Evolutionary conservation across 805 yeast species (phyloP).

Genomic region (Wickerhamiella cacticola): DNA sequence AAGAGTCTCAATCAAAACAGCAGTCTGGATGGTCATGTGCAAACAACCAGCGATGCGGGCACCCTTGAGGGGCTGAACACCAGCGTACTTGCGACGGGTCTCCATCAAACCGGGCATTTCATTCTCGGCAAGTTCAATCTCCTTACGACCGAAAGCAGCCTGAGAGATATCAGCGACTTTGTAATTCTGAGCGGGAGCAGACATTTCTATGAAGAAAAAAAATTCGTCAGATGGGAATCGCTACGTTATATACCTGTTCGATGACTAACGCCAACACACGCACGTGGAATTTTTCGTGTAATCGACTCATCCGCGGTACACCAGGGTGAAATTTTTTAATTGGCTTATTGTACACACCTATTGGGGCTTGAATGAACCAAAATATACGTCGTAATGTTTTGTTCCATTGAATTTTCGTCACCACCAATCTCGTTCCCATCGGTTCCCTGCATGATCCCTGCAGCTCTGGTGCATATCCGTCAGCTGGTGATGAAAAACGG

Average conservation of each 20-base stretch:
- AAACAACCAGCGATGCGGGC: slow-evolving; percentile 98
- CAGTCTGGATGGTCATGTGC: slow-evolving; percentile 99
- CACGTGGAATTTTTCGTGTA: background rate
- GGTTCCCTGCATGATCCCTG: background rate
- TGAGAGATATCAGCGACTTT: slow-evolving; percentile 96
- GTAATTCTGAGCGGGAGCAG: slow-evolving; percentile 62
- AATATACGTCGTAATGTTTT: too few species aligned
- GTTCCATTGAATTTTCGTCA: too few species aligned
- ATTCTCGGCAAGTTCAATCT: slow-evolving; percentile 95
- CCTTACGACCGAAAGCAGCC: slow-evolving; percentile 99
- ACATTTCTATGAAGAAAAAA: slow-evolving; percentile 30
- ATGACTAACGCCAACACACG: too few species aligned
- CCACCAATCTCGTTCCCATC: background rate
- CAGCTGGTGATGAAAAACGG: background rate
- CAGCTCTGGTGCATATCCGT: background rate
- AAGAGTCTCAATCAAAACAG: slow-evolving; percentile 94
- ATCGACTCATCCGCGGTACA: background rate
- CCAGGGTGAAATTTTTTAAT: too few species aligned
- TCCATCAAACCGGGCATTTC: slow-evolving; percentile 99
- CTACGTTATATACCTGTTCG: background rate
- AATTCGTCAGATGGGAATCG: background rate
- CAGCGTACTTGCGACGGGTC: slow-evolving; percentile 86
- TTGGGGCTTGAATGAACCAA: too few species aligned
- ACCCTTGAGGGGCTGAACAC: slow-evolving; percentile 89
- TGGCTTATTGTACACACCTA: background rate